Percentiles rank a stretch among this genome's conserved stretches.
Conservation (phyloP, 805 yeast species). For the Wickerhamomyces alni region DNA sequence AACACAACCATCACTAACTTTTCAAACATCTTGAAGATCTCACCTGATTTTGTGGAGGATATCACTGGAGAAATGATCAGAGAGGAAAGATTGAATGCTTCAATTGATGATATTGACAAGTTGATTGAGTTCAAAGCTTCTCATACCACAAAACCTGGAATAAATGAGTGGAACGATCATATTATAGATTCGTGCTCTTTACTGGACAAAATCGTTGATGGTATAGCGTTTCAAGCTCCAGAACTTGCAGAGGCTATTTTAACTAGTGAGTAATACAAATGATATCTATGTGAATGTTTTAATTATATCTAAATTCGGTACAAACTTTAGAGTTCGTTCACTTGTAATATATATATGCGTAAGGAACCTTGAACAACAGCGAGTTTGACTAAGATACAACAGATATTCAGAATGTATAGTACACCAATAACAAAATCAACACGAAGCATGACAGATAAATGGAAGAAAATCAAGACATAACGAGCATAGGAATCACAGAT, state of each 20-base stretch:
- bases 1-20: constrained; percentile 11
- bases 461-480: background rate
- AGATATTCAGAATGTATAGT: no score
- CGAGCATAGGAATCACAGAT: background rate
- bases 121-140: constrained; percentile 10
- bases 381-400: no score
- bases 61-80: constrained; percentile 15
- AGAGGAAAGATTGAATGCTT: constrained; percentile 11
- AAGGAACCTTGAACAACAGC: no score
- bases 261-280: background rate
- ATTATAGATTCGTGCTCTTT: constrained; percentile 15
- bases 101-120: constrained; percentile 19
- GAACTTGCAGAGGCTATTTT: background rate
- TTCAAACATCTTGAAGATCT: constrained; percentile 8
- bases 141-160: background rate
- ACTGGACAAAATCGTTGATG: constrained; percentile 16
- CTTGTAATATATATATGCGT: no score
- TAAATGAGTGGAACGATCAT: constrained; percentile 20
- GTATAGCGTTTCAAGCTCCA: background rate
- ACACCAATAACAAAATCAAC: no score
- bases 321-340: no score
- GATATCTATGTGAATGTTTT: background rate
- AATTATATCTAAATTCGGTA: no score
- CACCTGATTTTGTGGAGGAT: constrained; percentile 4
- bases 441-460: no score